Base-by-base conservation (phyloP, 768 basidiomycete species). In the Russula ochroleuca region DNA sequence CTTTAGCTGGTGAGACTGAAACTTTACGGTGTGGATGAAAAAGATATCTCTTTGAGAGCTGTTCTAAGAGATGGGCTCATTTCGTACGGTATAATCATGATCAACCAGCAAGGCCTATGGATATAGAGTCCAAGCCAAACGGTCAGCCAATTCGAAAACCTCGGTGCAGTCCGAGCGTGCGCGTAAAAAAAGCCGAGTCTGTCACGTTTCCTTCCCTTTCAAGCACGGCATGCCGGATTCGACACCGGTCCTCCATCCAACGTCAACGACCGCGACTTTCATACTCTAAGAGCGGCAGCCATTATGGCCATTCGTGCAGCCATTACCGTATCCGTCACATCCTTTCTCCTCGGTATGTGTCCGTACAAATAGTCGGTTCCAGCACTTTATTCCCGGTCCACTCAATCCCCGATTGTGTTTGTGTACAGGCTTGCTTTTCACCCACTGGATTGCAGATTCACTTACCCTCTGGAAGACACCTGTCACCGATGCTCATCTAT, bases 391-490 rank as follows among this genome's bases (percentile, higher is more conserved):
- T 28, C 8, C 40, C 54, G 52, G 21, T 9, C 64, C 48, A 61
- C 66, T 28, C 45, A 25, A 28, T 25, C 38, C 56, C 62, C 50
- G 55, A 53, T 57, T 19, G 56, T 21, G 33, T 49, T 41, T 17
- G 19, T 15, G 23, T 15, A 47, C 73, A 92, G 91, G 92, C 56
- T 78, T 87, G 51, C 79, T 94, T 5, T 92, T 92, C 72, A 92
- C 90, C 40, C 88, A 94, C 72, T 94, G 92, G 92, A 92, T 91
- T 66, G 92, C 92, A n/a, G 92, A 94, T 78, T 92, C 90, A 1
- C 77, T 92, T 57, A 94, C 92, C 38, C 80, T 94, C 45, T 94
- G 92, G 92, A 92, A 90, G 77, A 84, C 88, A 14, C 90, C 92
- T 48, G 69, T 76, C 69, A 92, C 88, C n/a, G 90, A 94, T 69